Evolutionary conservation across 1,139 yeast species (phyloP).

Genomic region (Candida frijolesensis): DNA sequence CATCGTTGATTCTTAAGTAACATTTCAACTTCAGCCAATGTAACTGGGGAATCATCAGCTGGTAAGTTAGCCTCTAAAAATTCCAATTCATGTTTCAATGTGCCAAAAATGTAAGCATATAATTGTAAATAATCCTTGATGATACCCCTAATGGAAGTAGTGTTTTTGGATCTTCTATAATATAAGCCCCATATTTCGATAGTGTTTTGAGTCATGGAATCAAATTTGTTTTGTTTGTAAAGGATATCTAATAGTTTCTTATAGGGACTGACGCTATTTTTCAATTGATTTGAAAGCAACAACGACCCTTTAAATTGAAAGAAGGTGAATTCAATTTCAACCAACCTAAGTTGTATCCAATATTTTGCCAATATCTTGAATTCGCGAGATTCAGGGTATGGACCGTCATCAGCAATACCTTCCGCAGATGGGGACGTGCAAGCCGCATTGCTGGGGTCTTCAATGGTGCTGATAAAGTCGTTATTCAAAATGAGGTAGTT

Average conservation of each 20-base stretch:
- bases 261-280: constrained; percentile 31
- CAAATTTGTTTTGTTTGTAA: constrained; percentile 21
- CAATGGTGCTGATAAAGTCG: constrained; percentile 26
- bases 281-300: constrained; percentile 30
- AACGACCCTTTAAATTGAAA: constrained; percentile 36
- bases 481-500: constrained; percentile 30
- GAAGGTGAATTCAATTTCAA: constrained; percentile 32
- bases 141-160: constrained; percentile 19
- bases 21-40: constrained; percentile 17
- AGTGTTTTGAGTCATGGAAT: constrained; percentile 16
- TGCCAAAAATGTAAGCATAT: constrained; percentile 20
- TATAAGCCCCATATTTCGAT: constrained; percentile 28
- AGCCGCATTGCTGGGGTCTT: constrained; percentile 14
- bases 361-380: constrained; percentile 24
- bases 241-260: constrained; percentile 17
- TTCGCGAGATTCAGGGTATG: constrained; percentile 18
- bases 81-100: constrained; percentile 16
- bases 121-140: constrained; percentile 24
- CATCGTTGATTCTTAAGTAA: constrained; percentile 25
- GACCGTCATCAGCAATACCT: constrained; percentile 8
- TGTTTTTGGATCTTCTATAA: constrained; percentile 23
- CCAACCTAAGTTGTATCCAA: constrained; percentile 34
- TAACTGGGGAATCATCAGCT: background rate
- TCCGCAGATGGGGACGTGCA: background rate
- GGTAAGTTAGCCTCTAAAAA: constrained; percentile 2